Base-by-base conservation (phyloP, 805 yeast genomes). In the Yarrowia sp. region DNA sequence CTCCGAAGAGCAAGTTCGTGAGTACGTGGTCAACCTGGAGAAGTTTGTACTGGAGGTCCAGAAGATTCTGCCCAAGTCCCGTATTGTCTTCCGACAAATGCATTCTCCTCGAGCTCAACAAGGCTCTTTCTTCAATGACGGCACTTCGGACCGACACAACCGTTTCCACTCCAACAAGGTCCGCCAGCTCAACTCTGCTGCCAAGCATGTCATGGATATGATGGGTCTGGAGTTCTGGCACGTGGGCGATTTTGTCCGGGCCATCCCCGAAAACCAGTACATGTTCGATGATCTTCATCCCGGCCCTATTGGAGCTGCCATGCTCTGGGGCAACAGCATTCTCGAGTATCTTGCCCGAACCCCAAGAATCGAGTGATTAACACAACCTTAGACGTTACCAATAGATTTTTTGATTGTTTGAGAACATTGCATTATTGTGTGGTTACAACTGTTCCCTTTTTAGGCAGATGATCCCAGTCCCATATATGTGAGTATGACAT, bases 221-320 rank as follows among this genome's bases (percentile, higher is more conserved):
- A 62, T 49, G 59, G 48, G 48, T 9, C 35, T 62, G 44, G 66
- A 64, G 46, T 51, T 44, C 30, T 64, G 66, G 66, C 66, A 52
- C 17, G 65, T 64, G 10, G 65, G 65, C 9, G 59, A 41, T 30
- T 44, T 64, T 52, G 54, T 64, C 22, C 38, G 66, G 6, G 66
- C 44, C 44, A 28, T 64, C 11, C 66, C 66, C 22, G 65, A 51
- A 22, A 49, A 44, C 41, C 58, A 64, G 46, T 64, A 64, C 44
- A 59, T 64, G 66, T 46, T 59, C 19, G 66, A 64, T 33, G 65
- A 64, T 61, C 30, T 64, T 16, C 66, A 64, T 36, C 65, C 65
- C 17, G 64, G 64, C 10, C 38, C 43, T 17, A 35, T 62, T 14
- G 64, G 62, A 14, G 65, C 64, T 6, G 35, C 64, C 28, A 40